Evolutionary conservation across 2,329 filamentous ascomycete genomes (phyloP).

Genomic region (Cercospora sojina): DNA sequence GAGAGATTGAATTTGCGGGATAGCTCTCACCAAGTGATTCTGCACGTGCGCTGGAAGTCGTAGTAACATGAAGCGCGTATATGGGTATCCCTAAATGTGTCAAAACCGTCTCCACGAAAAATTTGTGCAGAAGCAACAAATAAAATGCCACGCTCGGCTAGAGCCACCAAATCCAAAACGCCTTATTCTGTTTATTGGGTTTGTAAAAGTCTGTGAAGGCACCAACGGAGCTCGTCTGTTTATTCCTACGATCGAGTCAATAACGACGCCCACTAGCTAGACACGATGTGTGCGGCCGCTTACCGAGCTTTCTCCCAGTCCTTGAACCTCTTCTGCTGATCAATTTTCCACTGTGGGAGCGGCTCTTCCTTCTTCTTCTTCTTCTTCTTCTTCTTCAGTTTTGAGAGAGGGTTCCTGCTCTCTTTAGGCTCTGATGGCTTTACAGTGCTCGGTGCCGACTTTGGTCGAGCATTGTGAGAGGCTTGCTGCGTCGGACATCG

Average conservation of each 20-base stretch:
- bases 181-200: slow-evolving; percentile 9
- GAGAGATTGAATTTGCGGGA: slow-evolving; percentile 13
- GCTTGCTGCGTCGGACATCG: background rate
- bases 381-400: background rate
- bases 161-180: slow-evolving; percentile 11
- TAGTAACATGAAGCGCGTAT: background rate
- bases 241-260: background rate
- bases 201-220: slow-evolving; percentile 5
- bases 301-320: slow-evolving; percentile 12
- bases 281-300: background rate
- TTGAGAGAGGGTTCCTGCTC: background rate
- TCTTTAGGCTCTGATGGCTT: background rate
- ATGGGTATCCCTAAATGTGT: background rate
- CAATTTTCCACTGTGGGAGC: slow-evolving; percentile 2
- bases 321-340: slow-evolving; percentile 8
- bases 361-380: background rate
- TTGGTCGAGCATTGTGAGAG: slow-evolving; percentile 3
- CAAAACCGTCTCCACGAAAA: background rate
- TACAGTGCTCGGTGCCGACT: background rate
- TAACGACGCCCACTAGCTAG: background rate
- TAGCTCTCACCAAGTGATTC: too few species aligned
- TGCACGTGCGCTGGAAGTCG: too few species aligned
- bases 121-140: background rate
- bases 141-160: background rate
- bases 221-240: background rate